Evolutionary conservation across 331 rosid species (phyloP).

Genomic region (Erythrophleum ivorense): DNA sequence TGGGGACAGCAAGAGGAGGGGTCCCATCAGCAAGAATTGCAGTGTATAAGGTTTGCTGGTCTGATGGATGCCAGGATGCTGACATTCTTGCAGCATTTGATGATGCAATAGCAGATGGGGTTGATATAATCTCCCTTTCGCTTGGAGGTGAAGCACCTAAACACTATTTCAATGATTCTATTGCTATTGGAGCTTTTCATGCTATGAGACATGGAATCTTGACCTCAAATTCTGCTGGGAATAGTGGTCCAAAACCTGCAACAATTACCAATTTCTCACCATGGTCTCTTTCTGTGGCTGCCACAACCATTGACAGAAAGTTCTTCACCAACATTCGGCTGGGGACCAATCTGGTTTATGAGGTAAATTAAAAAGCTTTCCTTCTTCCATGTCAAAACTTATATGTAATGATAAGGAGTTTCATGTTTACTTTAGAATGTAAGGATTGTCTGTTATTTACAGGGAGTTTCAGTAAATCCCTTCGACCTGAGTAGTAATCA

Average conservation of each 20-base stretch:
- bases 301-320: slow-evolving; percentile 53
- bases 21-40: slow-evolving; percentile 67
- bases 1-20: slow-evolving; percentile 32
- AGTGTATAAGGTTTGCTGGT: slow-evolving; percentile 64
- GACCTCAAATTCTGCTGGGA: slow-evolving; percentile 54
- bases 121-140: slow-evolving; percentile 43
- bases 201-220: slow-evolving; percentile 44
- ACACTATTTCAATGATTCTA: slow-evolving; percentile 28
- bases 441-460: background rate
- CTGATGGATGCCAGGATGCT: slow-evolving; percentile 30
- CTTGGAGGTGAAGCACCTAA: background rate
- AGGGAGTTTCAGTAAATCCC: slow-evolving; percentile 61
- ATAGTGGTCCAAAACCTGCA: slow-evolving; percentile 37
- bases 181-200: slow-evolving; percentile 32
- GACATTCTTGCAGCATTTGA: background rate
- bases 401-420: too few species aligned
- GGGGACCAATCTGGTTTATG: slow-evolving; percentile 44
- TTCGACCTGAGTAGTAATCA: too few species aligned
- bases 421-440: too few species aligned
- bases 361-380: slow-evolving; percentile 20
- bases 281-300: slow-evolving; percentile 55
- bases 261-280: slow-evolving; percentile 14
- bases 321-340: slow-evolving; percentile 51
- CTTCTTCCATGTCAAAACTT: background rate
- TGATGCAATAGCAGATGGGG: background rate